Base-by-base conservation (phyloP, 139 green algal genomes). In the Marvania coccoides region DNA sequence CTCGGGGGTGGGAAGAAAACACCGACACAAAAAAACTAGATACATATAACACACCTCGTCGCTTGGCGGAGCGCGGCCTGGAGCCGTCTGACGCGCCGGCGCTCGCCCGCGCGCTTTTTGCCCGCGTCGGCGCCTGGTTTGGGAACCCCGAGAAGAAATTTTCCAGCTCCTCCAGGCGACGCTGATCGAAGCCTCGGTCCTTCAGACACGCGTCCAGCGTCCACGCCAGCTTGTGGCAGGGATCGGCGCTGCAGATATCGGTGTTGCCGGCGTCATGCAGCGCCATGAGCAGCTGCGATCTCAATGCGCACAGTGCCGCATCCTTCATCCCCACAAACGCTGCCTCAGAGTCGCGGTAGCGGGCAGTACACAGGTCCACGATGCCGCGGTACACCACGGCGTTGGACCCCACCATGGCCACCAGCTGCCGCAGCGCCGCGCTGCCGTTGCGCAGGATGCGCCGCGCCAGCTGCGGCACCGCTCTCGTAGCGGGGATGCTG, bases 271-370 rank as follows among this genome's bases (percentile, higher is more conserved):
- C 69, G 65, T 94, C 87, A 63, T 94, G 87, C 33, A 93, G 79
- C 40, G 75, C 72, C 87, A 94, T 94, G 29, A 93, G 79, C 63
- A 94, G 81, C 75, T 91, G 72, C 6, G 66, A 69, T 12, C 86
- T 76, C 69, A 92, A 82, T 9, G 76, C 68, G 57, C 80, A 87
- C 60, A 86, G 81, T 34, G 76, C 79, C 0, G 77, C 65, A 59
- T 91, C 82, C 23, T 80, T 68, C 46, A 74, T 57, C 19, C 77
- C 77, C 23, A 86, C 55, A 29, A 83, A 85, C 38, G 9, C 48
- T 61, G 42, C 19, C 6, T 66, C 58, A n/a, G 9, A 26, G 66
- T 89, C 84, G 10, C 66, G 63, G 74, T 76, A 86, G 57, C 77
- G 66, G 33, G 70, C 62, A 15, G 61, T 42, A 45, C 70, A 83